Evolutionary conservation across 2,329 filamentous ascomycete species (phyloP).

Genomic region (Ophiostoma sp.): DNA sequence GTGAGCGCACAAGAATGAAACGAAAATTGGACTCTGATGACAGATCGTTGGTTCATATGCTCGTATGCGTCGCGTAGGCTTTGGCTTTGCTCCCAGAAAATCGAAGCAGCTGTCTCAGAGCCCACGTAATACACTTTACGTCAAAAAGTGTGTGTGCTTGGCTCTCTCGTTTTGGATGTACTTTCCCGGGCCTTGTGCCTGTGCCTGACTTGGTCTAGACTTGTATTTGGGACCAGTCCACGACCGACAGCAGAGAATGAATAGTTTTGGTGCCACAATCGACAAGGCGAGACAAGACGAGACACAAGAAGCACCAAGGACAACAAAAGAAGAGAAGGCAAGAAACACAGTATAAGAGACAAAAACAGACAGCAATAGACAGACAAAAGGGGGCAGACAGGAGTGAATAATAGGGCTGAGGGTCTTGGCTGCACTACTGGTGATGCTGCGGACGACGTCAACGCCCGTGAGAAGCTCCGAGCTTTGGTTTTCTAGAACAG

Average conservation of each 20-base stretch:
- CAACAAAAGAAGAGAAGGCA: neutral
- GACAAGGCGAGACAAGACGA: neutral
- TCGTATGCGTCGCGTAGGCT: neutral
- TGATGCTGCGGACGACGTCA: conserved; percentile 21
- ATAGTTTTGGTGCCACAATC: neutral
- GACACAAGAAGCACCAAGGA: neutral
- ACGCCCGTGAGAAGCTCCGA: neutral
- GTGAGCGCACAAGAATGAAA: neutral
- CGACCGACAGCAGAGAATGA: neutral
- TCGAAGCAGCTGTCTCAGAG: conserved; percentile 4
- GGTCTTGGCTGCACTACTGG: conserved; percentile 17
- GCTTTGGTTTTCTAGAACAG: neutral
- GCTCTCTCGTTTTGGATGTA: neutral
- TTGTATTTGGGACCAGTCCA: neutral
- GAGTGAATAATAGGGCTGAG: conserved; percentile 20
- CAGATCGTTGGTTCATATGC: neutral
- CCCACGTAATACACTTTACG: neutral
- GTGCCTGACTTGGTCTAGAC: neutral
- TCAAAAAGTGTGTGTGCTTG: neutral
- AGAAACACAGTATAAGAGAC: neutral
- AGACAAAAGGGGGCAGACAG: neutral
- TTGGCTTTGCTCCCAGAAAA: neutral
- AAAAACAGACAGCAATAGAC: neutral
- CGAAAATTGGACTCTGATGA: neutral
- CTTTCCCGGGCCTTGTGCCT: neutral